phyloP scores from a whole-genome alignment of 345 rosid genomes.

The Salix viminalis region DNA sequence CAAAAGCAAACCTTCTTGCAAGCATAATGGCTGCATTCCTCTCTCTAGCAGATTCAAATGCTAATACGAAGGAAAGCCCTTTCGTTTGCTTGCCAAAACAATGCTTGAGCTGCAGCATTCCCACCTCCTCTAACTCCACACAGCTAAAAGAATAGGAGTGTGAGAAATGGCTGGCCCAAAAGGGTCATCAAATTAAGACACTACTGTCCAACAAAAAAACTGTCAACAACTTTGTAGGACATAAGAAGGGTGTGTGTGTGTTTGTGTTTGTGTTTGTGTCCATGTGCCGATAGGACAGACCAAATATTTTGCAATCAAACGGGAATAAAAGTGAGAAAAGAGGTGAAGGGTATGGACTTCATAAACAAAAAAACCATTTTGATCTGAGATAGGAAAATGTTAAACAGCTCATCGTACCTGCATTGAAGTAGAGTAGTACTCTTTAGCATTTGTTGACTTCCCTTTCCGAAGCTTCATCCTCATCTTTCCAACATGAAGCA shows the following conservation, averaged over 20 bases:
- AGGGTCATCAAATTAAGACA: neutral
- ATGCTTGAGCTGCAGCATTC: slow-evolving; percentile 89
- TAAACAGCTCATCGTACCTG: slow-evolving; percentile 44
- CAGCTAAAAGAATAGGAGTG: slow-evolving; percentile 33
- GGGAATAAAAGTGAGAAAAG: neutral
- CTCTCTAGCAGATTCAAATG: slow-evolving; percentile 85
- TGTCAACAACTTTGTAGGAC: neutral
- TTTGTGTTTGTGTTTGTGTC: neutral
- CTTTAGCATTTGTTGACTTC: slow-evolving; percentile 65
- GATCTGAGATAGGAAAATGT: neutral
- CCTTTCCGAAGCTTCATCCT: slow-evolving; percentile 90
- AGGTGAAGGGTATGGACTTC: neutral
- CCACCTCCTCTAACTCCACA: slow-evolving; percentile 99
- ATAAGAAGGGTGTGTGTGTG: neutral
- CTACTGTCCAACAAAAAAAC: neutral
- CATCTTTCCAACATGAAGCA: slow-evolving; percentile 90
- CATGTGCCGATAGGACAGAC: neutral
- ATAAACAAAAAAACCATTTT: neutral
- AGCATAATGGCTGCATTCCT: slow-evolving; percentile 91
- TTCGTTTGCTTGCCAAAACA: slow-evolving; percentile 87
- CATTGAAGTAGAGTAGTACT: slow-evolving; percentile 81
- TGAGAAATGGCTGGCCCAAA: neutral
- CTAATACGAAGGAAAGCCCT: slow-evolving; percentile 69
- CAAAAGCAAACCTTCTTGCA: slow-evolving; percentile 90
- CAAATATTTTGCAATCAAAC: neutral